Base-by-base conservation (phyloP, 495 filamentous ascomycete genomes). In the Hyaloscypha finlandica region DNA sequence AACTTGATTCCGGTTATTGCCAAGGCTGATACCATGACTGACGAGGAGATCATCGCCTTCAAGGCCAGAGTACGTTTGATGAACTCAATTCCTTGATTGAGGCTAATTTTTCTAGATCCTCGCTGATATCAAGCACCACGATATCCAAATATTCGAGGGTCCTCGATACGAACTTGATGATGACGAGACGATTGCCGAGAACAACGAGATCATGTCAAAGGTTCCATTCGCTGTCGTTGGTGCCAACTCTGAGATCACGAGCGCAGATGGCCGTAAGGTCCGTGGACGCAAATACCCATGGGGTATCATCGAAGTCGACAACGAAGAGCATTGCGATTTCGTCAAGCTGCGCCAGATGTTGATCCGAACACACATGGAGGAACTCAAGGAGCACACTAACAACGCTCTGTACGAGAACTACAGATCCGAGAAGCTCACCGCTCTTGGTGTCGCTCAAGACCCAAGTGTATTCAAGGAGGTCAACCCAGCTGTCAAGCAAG, bases 371-470 rank as follows among this genome's bases (percentile, higher is more conserved):
- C 95, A 99, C 86, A 99, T 99, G 95, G 95, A 99, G 76, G 95
- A 99, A 83, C 92, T 99, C 81, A 99, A 99, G 88, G 95, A 99
- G 84, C 92, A 98, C 86, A 99, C 95, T 79, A 99, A 97, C 89
- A 98, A 99, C 84, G 84, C 85, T 68, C 84, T 99, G 68, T 99
- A 99, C 82, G 95, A 99, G 84, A 97, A 98, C 84, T 99, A 98
- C 87, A 90, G 95, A 77, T 97, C 94, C 69, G 95, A 98, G 81
- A 98, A 98, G 86, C 93, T 99, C 75, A 94, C 92, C 70, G 86
- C 89, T 73, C 97, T 99, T 94, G 95, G 95, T 81, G 96, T 99
- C 71, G 91, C 93, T 66, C 95, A 99, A 80, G 95, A 99, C 79
- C 94, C 93, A 60, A 96, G 90, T 77, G 95, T 99, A 73, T 99